Percentiles rank a stretch among this genome's conserved stretches.
Conservation (phyloP, 2,329 filamentous ascomycete species). For the Diaporthe ilicicola region DNA sequence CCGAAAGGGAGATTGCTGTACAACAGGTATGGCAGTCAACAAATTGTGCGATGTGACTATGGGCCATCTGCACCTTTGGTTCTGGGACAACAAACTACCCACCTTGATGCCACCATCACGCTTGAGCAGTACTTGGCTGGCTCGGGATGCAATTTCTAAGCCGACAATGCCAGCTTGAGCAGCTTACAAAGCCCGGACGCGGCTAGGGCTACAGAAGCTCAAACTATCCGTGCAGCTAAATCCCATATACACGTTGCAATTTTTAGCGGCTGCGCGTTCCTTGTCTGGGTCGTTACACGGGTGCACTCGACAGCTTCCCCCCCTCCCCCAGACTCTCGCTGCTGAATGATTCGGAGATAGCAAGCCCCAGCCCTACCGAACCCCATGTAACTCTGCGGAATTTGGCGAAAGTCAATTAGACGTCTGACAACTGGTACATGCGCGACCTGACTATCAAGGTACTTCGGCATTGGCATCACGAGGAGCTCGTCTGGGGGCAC, state of each 20-base stretch:
- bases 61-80: neutral
- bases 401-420: conserved; percentile 22
- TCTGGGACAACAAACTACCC: neutral
- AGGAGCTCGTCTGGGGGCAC: neutral
- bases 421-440: conserved; percentile 33
- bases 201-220: neutral
- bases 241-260: conserved; percentile 3
- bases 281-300: neutral
- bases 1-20: neutral
- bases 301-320: neutral
- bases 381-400: conserved; percentile 26
- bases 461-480: neutral
- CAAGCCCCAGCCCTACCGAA: conserved; percentile 13
- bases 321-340: neutral
- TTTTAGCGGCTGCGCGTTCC: neutral
- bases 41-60: neutral
- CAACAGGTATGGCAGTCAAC: neutral
- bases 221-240: neutral
- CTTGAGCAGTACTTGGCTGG: neutral
- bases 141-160: conserved; percentile 27
- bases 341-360: neutral
- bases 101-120: neutral
- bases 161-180: neutral
- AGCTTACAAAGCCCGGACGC: conserved; percentile 15
- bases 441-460: neutral